Evolutionary conservation across 2,329 filamentous ascomycete species (phyloP), one percentile per base, ranked within the genome.

Genomic region (Colletotrichum tropicale): DNA sequence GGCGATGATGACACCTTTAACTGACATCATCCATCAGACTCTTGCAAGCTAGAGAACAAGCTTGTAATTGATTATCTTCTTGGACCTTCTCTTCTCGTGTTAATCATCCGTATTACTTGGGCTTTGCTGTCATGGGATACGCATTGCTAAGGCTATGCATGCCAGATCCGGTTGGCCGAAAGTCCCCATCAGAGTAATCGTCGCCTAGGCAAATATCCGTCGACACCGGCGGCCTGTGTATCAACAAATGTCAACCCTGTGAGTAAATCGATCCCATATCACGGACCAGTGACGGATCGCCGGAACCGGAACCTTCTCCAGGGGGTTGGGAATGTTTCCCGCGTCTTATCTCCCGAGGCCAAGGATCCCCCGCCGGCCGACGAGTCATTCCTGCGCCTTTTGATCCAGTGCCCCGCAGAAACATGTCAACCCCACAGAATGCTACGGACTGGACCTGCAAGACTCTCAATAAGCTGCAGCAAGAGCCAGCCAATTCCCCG

Each of bases 301-400:
- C 73, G 73, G 64, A 72, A 73, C 73, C 70, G 70, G 70, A 75
- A 73, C 56, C 70, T 58, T 73, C 55, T 34, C 9, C 70, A 43
- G 30, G 30, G 72, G 55, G 38, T 13, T 52, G 70, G 62, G 55
- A 48, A 64, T 55, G 48, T 67, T 75, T 75, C n/a, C 73, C 70
- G 73, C 48, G 18, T 38, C 69, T 68, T 75, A 75, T 75, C 73
- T 36, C 38, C 16, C 21, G 58, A 32, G 26, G 60, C 43, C 62
- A 64, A 52, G 65, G 55, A 56, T 58, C 64, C 56, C 73, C 73
- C 48, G 58, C 66, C 32, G 16, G 28, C 24, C 24, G 28, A 71
- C 67, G 64, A 68, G 55, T 65, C 69, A 61, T 56, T 64, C 48
- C n/a, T 48, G 38, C 73, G 62, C 69, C 56, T 58, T 73, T 73